These are phyloP conservation scores for Hansfordia pulvinata DNA, from an alignment of 2,329 filamentous ascomycete genomes.

Conservation along the genomic window DNA sequence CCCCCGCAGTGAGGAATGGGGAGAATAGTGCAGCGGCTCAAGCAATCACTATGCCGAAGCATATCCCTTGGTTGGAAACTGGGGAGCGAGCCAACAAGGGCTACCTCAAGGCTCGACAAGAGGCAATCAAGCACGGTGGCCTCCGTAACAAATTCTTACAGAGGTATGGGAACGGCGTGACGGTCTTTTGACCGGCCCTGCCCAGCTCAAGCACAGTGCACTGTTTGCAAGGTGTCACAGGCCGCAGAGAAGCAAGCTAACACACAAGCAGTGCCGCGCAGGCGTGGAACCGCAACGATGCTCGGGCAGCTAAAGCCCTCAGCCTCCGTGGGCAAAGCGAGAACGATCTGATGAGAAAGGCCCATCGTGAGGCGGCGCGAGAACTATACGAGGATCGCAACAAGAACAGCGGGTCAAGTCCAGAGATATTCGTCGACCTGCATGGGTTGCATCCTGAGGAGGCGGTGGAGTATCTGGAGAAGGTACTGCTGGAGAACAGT, in stretches of 20 bases:
- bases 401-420: conserved; percentile 41
- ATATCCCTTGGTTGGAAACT: conserved; percentile 94
- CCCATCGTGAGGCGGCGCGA: conserved; percentile 83
- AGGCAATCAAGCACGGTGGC: conserved; percentile 94
- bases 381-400: conserved; percentile 92
- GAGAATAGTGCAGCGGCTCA: conserved; percentile 74
- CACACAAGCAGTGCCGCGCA: conserved; percentile 61
- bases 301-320: conserved; percentile 85
- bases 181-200: no score
- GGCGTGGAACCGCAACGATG: conserved; percentile 97
- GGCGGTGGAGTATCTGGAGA: conserved; percentile 85
- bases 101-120: conserved; percentile 87
- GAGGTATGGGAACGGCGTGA: conserved; percentile 58
- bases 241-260: no score
- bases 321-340: conserved; percentile 91
- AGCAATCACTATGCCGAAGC: conserved; percentile 75
- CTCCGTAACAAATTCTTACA: conserved; percentile 94
- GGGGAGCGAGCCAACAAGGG: conserved; percentile 82
- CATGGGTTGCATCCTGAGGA: conserved; percentile 98
- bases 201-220: no score
- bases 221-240: no score
- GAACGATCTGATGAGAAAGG: conserved; percentile 94
- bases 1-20: conserved; percentile 47
- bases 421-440: conserved; percentile 86
- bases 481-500: conserved; percentile 71